phyloP scores from a whole-genome alignment of 768 basidiomycete genomes.

The Amanita polypyramis region DNA sequence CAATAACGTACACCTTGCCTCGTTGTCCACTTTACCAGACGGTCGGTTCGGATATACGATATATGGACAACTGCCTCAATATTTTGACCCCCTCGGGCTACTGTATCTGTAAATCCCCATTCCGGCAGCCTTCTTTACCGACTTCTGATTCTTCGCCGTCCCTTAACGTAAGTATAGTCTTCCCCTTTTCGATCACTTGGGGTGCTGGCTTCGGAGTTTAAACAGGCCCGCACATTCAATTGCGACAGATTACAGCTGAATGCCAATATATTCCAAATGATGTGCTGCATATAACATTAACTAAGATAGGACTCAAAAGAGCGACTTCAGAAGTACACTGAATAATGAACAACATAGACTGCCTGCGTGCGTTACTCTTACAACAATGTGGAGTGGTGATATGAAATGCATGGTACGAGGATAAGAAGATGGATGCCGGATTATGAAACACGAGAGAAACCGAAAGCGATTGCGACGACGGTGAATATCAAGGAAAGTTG shows the following conservation, averaged over 20 bases:
- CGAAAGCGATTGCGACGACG: not conserved
- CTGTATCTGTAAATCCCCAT: not conserved
- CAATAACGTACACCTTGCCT: not conserved
- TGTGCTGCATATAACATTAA: not conserved
- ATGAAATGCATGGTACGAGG: constrained; percentile 2
- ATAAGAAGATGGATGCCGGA: not conserved
- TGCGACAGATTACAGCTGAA: not conserved
- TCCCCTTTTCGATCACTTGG: not conserved
- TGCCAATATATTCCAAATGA: not conserved
- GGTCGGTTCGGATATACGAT: not conserved
- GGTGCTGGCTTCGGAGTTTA: not conserved
- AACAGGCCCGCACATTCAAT: not conserved
- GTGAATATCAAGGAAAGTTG: not conserved
- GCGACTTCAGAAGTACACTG: constrained; percentile 3
- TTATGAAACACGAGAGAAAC: not conserved
- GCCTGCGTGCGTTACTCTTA: not conserved
- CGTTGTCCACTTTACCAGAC: not conserved
- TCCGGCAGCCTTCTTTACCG: not conserved
- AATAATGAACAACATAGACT: constrained; percentile 2
- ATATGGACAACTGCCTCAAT: not conserved
- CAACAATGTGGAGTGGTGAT: not conserved
- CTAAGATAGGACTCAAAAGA: no score
- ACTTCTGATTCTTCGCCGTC: not conserved
- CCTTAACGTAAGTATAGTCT: not conserved
- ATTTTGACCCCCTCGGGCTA: not conserved